phyloP scores from a whole-genome alignment of 1,284 basidiomycete genomes.

The Rhodofomes roseus region DNA sequence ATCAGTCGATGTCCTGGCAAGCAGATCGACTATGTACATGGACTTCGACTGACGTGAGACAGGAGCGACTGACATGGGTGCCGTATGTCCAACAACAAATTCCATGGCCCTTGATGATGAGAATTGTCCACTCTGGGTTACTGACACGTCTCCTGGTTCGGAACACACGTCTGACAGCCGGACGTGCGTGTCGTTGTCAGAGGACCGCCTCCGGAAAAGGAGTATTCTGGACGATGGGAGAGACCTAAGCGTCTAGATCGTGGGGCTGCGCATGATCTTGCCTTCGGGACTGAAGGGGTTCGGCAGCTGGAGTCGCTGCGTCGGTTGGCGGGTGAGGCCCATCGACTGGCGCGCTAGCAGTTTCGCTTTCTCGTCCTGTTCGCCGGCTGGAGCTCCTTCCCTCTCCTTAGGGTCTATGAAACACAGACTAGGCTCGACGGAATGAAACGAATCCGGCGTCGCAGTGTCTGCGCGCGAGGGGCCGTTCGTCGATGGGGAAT shows the following conservation, averaged over 20 bases:
- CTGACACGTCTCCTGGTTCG: background rate
- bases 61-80: background rate
- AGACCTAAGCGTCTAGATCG: background rate
- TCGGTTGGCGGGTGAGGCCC: conserved; percentile 9
- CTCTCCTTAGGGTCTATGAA: conserved; percentile 10
- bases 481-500: background rate
- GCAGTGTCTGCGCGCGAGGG: conserved; percentile 15
- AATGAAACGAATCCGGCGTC: conserved; percentile 22
- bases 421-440: conserved; percentile 26
- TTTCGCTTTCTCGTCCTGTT: conserved; percentile 13
- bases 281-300: conserved; percentile 17
- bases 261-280: conserved; percentile 18
- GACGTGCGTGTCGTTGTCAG: background rate
- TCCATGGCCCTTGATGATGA: background rate
- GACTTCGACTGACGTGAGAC: background rate
- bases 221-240: background rate
- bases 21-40: background rate
- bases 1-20: background rate
- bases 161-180: background rate
- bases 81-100: background rate
- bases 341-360: conserved; percentile 17
- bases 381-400: conserved; percentile 9
- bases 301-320: conserved; percentile 10
- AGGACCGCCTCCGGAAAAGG: background rate
- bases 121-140: background rate